Percentiles rank a stretch among this genome's conserved stretches.
phyloP scores from a whole-genome alignment of 2,329 filamentous ascomycete species.

The Akanthomyces lecanii region DNA sequence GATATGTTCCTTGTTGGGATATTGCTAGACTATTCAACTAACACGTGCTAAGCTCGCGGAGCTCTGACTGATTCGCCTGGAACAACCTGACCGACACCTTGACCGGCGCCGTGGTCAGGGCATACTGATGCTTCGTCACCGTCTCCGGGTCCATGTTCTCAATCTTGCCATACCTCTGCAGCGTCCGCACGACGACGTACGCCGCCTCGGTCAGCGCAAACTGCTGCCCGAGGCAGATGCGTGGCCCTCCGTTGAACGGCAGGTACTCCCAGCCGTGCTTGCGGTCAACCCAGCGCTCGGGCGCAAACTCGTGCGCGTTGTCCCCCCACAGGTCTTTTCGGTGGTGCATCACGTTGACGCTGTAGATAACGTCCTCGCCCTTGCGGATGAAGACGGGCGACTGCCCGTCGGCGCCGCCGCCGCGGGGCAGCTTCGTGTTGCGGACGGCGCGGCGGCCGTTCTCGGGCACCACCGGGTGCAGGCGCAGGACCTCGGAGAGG shows the following conservation, averaged over 20 bases:
- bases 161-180: background rate
- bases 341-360: constrained; percentile 29
- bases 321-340: constrained; percentile 33
- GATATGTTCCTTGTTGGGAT: too few relatives aligned
- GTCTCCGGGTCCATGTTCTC: background rate
- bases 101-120: background rate
- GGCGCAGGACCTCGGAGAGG: constrained; percentile 27
- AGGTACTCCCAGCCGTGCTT: constrained; percentile 31
- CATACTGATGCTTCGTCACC: background rate
- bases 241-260: constrained; percentile 34
- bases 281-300: constrained; percentile 33
- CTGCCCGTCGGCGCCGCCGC: constrained; percentile 32
- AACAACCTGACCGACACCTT: background rate
- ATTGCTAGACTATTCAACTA: background rate
- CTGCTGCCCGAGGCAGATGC: constrained; percentile 30
- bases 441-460: constrained; percentile 30
- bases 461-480: constrained; percentile 32
- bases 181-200: background rate
- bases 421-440: constrained; percentile 32
- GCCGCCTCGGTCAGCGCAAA: constrained; percentile 8
- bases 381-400: constrained; percentile 29
- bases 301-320: constrained; percentile 32
- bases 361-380: constrained; percentile 24
- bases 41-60: background rate
- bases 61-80: background rate